A percentile compares a stretch with the other conserved stretches of the same genome.
phyloP scores from a whole-genome alignment of 495 filamentous ascomycete genomes.

The Trichoderma virens region DNA sequence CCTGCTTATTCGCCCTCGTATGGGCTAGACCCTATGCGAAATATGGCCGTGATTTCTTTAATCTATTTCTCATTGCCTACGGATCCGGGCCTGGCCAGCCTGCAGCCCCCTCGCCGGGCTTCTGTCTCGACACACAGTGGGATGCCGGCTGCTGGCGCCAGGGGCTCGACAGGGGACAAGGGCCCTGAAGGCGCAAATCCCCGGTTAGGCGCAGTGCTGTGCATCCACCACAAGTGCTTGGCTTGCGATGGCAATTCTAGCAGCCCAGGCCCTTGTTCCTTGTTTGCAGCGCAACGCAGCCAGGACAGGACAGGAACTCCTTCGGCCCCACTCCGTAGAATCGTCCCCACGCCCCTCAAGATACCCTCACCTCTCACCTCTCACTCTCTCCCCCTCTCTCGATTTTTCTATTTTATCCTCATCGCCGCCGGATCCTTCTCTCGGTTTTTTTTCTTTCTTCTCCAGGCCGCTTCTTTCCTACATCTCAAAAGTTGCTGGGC shows the following conservation, averaged over 20 bases:
- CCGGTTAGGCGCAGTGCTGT: background rate
- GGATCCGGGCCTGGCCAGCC: background rate
- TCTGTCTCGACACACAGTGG: background rate
- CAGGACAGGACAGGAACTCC: background rate
- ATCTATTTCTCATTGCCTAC: background rate
- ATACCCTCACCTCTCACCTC: conserved; percentile 15
- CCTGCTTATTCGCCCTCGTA: background rate
- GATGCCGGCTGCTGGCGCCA: background rate
- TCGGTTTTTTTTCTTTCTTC: conserved; percentile 15
- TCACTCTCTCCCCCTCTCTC: conserved; percentile 13
- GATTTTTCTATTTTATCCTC: conserved; percentile 16
- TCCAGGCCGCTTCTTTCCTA: conserved; percentile 19
- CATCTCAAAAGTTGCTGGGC: conserved; percentile 30
- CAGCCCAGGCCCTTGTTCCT: background rate
- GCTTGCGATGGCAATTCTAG: background rate
- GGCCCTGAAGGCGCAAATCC: background rate
- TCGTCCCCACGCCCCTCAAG: background rate
- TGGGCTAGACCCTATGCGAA: background rate
- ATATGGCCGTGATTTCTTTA: background rate
- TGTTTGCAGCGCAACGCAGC: background rate
- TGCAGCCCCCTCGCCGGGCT: background rate
- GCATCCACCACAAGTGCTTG: background rate
- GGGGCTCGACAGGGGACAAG: background rate
- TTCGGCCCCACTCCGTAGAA: background rate
- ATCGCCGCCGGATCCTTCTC: conserved; percentile 20